Conservation (phyloP, 2,329 filamentous ascomycete species). For the Sporothrix phasma region DNA sequence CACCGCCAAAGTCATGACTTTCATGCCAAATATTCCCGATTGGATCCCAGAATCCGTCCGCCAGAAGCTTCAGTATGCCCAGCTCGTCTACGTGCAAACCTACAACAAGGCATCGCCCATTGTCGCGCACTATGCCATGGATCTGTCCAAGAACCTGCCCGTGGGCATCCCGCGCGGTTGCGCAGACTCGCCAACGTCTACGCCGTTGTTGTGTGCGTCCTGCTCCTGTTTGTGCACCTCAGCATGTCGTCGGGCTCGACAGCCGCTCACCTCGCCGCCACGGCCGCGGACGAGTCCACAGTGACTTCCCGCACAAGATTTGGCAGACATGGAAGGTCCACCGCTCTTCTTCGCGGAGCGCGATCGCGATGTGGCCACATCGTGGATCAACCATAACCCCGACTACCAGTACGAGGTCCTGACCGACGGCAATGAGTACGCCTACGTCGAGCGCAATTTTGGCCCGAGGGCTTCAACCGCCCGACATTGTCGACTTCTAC, state of each 20-base stretch:
- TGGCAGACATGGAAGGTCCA: conserved; percentile 71
- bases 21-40: conserved; percentile 2
- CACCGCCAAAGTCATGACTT: conserved; percentile 1
- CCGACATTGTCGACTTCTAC: conserved; percentile 54
- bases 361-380: conserved; percentile 49
- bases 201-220: conserved; percentile 8
- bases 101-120: not conserved
- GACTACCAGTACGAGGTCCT: conserved; percentile 57
- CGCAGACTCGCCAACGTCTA: conserved; percentile 17
- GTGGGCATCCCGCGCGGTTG: conserved; percentile 14
- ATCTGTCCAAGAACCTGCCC: not conserved
- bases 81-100: not conserved
- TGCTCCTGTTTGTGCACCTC: conserved; percentile 12
- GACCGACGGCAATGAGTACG: conserved; percentile 57
- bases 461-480: conserved; percentile 56
- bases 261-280: not conserved
- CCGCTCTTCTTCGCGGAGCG: conserved; percentile 54
- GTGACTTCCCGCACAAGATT: conserved; percentile 54
- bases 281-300: not conserved
- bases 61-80: not conserved
- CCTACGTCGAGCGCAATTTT: conserved; percentile 59
- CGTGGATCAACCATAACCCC: conserved; percentile 58
- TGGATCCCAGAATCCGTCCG: conserved; percentile 4
- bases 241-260: not conserved
- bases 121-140: not conserved